Evolutionary conservation across 2,329 filamentous ascomycete species (phyloP).

Genomic region (Sporothrix euskadiensis): DNA sequence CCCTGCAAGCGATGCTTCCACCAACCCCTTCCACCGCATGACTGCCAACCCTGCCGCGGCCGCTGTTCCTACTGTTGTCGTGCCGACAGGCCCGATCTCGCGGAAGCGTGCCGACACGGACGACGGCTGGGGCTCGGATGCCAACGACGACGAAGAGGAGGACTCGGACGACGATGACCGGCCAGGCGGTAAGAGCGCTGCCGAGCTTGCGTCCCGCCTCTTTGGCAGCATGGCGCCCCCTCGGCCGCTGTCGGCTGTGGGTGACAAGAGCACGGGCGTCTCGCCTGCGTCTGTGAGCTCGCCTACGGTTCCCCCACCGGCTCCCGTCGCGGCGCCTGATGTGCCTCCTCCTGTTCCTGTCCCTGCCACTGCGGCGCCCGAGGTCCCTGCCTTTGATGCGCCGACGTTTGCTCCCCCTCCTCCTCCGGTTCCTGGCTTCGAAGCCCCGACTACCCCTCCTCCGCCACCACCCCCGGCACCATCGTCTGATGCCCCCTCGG

Average conservation of each 20-base stretch:
- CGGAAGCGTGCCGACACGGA: constrained; percentile 56
- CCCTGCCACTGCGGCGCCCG: constrained; percentile 37
- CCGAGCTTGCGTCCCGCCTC: constrained; percentile 88
- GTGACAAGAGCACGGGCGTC: constrained; percentile 59
- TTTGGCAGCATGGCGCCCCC: constrained; percentile 98
- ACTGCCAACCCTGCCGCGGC: constrained; percentile 60
- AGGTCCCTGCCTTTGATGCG: constrained; percentile 33
- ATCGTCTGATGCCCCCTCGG: constrained; percentile 29
- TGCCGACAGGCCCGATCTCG: constrained; percentile 51
- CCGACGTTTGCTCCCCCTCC: constrained; percentile 30
- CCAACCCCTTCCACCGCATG: constrained; percentile 93
- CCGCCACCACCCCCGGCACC: constrained; percentile 36
- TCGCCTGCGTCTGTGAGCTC: constrained; percentile 41
- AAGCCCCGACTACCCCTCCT: constrained; percentile 36
- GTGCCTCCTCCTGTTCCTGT: constrained; percentile 39
- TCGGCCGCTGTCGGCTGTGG: constrained; percentile 79
- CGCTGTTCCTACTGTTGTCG: constrained; percentile 49
- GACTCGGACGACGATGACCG: constrained; percentile 79
- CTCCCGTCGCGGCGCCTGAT: constrained; percentile 34
- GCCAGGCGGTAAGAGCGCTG: constrained; percentile 77
- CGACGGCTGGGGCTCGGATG: constrained; percentile 85
- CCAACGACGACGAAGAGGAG: constrained; percentile 58
- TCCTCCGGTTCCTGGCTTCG: constrained; percentile 36
- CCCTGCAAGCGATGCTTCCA: constrained; percentile 63
- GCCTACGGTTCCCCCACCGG: constrained; percentile 45